Conservation (phyloP, 371 early-diverging fungal species). For the Syncephalastrum sp. region DNA sequence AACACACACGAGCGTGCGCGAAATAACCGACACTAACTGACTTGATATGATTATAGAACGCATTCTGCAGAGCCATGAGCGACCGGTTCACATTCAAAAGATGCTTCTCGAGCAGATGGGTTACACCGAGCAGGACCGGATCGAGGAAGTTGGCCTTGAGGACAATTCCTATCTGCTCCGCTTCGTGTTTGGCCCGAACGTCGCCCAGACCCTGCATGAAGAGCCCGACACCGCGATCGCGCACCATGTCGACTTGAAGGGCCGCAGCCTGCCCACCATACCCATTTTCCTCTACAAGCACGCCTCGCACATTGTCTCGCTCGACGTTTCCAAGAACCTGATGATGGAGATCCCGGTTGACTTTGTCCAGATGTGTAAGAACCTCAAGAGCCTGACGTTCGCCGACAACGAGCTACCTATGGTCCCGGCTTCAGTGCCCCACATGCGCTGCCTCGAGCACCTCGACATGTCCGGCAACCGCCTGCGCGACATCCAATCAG, state of each 20-base stretch:
- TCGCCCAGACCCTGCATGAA: conserved; percentile 39
- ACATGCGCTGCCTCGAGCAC: conserved; percentile 57
- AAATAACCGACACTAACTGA: neutral
- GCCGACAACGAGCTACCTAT: conserved; percentile 64
- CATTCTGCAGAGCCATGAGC: conserved; percentile 62
- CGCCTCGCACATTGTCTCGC: conserved; percentile 61
- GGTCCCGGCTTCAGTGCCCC: conserved; percentile 63
- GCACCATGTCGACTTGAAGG: conserved; percentile 69
- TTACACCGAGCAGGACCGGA: conserved; percentile 73
- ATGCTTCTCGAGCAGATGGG: conserved; percentile 74
- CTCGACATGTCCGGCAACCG: conserved; percentile 82
- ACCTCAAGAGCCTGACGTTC: conserved; percentile 66
- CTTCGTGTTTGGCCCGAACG: conserved; percentile 73
- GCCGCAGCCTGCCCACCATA: conserved; percentile 69
- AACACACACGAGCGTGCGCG: no score
- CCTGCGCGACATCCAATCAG: conserved; percentile 61
- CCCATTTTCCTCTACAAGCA: conserved; percentile 75
- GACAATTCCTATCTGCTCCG: conserved; percentile 82
- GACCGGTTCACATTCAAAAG: conserved; percentile 73
- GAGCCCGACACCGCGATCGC: conserved; percentile 42
- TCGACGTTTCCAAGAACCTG: conserved; percentile 76
- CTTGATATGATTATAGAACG: conserved; percentile 46
- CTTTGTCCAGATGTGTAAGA: conserved; percentile 72
- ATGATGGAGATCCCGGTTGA: conserved; percentile 73
- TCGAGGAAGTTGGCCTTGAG: conserved; percentile 75